Base-by-base conservation (phyloP, 2,329 filamentous ascomycete genomes). In the Scedosporium aurantiacum region DNA sequence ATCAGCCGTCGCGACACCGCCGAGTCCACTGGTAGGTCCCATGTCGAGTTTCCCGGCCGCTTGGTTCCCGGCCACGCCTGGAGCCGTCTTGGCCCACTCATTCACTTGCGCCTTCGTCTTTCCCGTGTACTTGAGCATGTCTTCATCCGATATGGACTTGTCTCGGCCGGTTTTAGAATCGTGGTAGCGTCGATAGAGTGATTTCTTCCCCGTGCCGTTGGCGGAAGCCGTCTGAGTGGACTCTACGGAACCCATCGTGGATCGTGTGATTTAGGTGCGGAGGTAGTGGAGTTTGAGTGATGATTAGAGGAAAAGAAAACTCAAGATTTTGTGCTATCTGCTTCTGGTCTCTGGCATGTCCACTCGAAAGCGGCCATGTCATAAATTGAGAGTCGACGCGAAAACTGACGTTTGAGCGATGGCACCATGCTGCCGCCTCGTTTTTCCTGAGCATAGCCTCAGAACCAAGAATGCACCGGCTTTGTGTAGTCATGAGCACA, bases 81-180 rank as follows among this genome's bases (percentile, higher is more conserved):
- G 74, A 27, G 69, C 66, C 3, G 66, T 67, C 25, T 71, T 72
- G n/a, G 72, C 70, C 75, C 75, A 76, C 2, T 66, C 40, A 23
- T 69, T 67, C 59, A 78, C 67, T 65, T 71, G 63, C 0, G 57
- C 66, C 14, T 65, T 66, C 25, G 66, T 65, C 66, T 71, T 76
- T 66, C 75, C 75, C 40, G 74, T 76, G 69, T 76, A 75, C 63
- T 75, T 75, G 28, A 68, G 58, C 28, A 77, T 65, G 63, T 76
- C 74, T 10, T 73, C 73, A 62, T 77, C 74, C 63, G 69, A 72
- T 55, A 74, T 69, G 23, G 67, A 52, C n/a, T 45, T 63, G 50
- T 62, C 28, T 32, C 65, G 63, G 55, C 68, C 65, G 43, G 66
- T 67, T 64, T 74, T 74, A 50, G 68, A 67, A 55, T 70, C 69